Evolutionary conservation across 2,329 filamentous ascomycete species (phyloP).

Genomic region (Fusarium abutilonis): DNA sequence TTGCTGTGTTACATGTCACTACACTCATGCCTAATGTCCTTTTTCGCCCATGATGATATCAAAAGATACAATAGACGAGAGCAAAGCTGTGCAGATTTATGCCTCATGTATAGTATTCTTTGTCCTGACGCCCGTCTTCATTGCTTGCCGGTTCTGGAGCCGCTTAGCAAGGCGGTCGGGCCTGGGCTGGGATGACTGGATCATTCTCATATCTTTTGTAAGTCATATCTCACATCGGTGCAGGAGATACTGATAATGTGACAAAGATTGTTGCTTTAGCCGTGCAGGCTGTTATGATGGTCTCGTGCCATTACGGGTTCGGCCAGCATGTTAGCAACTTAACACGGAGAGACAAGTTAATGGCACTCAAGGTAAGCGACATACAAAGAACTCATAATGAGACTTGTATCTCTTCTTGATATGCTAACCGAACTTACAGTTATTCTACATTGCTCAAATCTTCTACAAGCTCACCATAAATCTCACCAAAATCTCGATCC

Average conservation of each 20-base stretch:
- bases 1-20: constrained; percentile 1
- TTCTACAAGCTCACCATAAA: constrained; percentile 66
- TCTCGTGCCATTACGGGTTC: constrained; percentile 55
- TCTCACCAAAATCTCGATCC: constrained; percentile 62
- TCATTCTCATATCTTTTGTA: constrained; percentile 56
- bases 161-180: constrained; percentile 51
- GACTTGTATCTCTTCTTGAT: background rate
- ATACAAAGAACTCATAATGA: background rate
- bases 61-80: constrained; percentile 48
- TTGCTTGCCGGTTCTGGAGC: constrained; percentile 54
- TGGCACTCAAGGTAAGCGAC: constrained; percentile 51
- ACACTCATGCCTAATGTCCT: constrained; percentile 5
- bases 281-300: constrained; percentile 54
- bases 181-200: constrained; percentile 56
- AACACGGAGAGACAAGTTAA: constrained; percentile 47
- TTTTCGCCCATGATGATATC: constrained; percentile 38
- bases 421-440: constrained; percentile 45
- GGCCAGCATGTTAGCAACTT: constrained; percentile 54
- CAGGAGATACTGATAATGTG: background rate
- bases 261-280: constrained; percentile 49
- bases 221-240: constrained; percentile 4
- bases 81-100: constrained; percentile 52
- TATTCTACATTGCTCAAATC: constrained; percentile 62
- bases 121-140: constrained; percentile 53
- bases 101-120: constrained; percentile 57